phyloP scores from a whole-genome alignment of 305 asterid species.

The Caryopteris hybrid region DNA sequence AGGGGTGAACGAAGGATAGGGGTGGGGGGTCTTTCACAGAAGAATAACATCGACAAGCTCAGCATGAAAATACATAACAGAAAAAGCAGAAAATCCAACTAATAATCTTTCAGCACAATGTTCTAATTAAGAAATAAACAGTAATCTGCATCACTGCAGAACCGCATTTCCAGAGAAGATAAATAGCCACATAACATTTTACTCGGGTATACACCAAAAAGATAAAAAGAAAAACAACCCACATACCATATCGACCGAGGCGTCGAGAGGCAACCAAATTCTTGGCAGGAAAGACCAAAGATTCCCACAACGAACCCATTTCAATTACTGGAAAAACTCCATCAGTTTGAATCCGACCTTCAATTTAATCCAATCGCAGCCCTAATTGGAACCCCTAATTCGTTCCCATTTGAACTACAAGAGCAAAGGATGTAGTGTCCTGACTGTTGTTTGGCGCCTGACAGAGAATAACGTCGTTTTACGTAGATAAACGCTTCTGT shows the following conservation, averaged over 20 bases:
- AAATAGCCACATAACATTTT: background rate
- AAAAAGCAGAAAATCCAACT: background rate
- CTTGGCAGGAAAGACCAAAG: slow-evolving; percentile 35
- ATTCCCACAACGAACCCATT: slow-evolving; percentile 53
- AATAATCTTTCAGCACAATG: background rate
- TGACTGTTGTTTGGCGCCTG: background rate
- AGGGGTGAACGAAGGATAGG: too few relatives aligned
- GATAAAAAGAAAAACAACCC: background rate
- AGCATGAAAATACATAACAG: background rate
- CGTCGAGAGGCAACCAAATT: slow-evolving; percentile 32
- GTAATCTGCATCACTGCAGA: background rate
- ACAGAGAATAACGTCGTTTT: background rate
- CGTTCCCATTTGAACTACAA: background rate
- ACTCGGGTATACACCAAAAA: background rate
- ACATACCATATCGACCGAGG: slow-evolving; percentile 48
- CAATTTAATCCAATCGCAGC: background rate
- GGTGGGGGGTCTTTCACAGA: too few relatives aligned
- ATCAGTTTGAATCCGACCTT: background rate
- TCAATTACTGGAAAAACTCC: background rate
- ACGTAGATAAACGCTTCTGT: too few relatives aligned
- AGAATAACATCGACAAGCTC: too few relatives aligned
- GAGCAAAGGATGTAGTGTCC: background rate
- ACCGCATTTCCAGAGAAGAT: background rate
- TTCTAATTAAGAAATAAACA: background rate
- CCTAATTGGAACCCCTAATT: slow-evolving; percentile 1